Conservation (phyloP, 495 filamentous ascomycete genomes). For the Neurospora sp. region DNA sequence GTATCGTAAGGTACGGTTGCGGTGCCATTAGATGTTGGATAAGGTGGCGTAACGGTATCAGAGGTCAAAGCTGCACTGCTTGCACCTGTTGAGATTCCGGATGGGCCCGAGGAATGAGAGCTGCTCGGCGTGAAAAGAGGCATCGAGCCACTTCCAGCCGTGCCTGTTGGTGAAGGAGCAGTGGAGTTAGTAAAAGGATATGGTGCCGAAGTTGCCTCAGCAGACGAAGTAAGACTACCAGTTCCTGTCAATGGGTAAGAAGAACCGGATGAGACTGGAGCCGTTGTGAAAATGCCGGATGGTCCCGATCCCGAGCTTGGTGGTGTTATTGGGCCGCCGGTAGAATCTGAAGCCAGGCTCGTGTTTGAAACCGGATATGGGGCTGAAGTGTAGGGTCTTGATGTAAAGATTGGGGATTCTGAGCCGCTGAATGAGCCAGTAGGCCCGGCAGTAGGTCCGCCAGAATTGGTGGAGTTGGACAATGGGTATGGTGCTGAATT, state of each 20-base stretch:
- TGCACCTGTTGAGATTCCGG: not conserved
- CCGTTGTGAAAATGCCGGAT: not conserved
- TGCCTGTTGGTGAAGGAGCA: not conserved
- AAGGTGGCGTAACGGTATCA: constrained; percentile 5
- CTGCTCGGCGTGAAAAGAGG: not conserved
- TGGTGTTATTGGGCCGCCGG: constrained; percentile 1
- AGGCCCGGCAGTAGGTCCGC: constrained; percentile 14
- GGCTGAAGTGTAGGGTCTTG: constrained; percentile 3
- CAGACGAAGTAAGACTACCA: not conserved
- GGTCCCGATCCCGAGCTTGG: not conserved
- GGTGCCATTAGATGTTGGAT: constrained; percentile 4
- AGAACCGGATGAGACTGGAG: constrained; percentile 1
- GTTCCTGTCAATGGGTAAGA: not conserved
- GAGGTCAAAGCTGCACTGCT: not conserved
- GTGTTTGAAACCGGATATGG: constrained; percentile 14
- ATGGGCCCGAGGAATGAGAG: not conserved
- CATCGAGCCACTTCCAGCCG: not conserved
- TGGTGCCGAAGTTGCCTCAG: constrained; percentile 5
- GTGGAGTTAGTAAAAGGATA: constrained; percentile 18
- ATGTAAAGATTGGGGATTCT: not conserved
- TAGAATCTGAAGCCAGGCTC: constrained; percentile 7
- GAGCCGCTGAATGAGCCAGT: constrained; percentile 6
- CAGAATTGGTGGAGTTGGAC: constrained; percentile 13
- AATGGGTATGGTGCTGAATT: constrained; percentile 19
- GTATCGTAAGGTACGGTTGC: constrained; percentile 9